Evolutionary conservation across 495 filamentous ascomycete genomes (phyloP), one percentile per base, ranked within the genome.

Genomic region (Cetradonia linearis): DNA sequence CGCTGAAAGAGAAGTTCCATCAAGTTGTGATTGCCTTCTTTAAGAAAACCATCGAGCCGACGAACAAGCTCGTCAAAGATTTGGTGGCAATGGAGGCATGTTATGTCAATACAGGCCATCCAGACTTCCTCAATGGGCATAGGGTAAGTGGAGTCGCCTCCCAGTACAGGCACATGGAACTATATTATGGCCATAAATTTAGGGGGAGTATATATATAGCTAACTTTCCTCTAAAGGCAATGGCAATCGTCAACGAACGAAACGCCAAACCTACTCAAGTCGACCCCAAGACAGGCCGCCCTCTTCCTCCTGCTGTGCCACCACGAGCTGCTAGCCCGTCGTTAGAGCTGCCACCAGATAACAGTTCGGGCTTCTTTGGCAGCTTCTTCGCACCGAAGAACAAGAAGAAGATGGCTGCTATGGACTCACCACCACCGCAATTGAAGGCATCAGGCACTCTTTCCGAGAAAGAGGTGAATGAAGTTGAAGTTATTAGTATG

Each of bases 381-480:
- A 92, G 87, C 70, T 97, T 97, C 81, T 96, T 95, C 73, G 90
- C 91, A 7, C 87, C 85, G 58, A 97, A 96, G 81, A 97, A 96
- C 72, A 99, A 97, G 83, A 99, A 97, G 85, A 97, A 95, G 85
- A 91, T 95, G 81, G 94, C 94, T 27, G 90, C 92, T 59, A 97
- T 97, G 94, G 94, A 97, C 67, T 77, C 94, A 40, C 94, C 94
- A 34, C 93, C 93, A 63, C 83, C 94, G 49, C 88, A 81, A 44
- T 81, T 99, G 60, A 99, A 96, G 75, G 94, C 93, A 33, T 93
- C 88, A 11, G 91, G 94, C 20, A 91, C 82, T 28, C 75, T 99
- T 59, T 91, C 86, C 27, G 94, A 99, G 76, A 85, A 93, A 58
- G 94, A 99, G 70, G 79, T 80, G 31, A 85, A 94, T 58, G 94